phyloP scores from a whole-genome alignment of 2,329 filamentous ascomycete species.

The Trichoderma sp. region DNA sequence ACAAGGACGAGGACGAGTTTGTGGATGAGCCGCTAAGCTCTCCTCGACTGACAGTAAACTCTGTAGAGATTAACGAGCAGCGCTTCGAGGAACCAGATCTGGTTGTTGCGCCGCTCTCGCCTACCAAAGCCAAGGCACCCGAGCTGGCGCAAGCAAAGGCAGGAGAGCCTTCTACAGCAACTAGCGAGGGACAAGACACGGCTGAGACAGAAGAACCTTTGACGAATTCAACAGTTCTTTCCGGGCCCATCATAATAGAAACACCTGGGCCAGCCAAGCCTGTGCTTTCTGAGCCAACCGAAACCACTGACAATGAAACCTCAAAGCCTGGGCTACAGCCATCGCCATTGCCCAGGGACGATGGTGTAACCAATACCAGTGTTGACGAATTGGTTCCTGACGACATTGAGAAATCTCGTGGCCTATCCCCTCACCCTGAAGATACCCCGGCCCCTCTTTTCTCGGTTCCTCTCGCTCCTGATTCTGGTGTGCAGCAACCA shows the following conservation, averaged over 20 bases:
- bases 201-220: background rate
- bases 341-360: slow-evolving; percentile 2
- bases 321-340: slow-evolving; percentile 13
- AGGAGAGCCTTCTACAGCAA: background rate
- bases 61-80: slow-evolving; percentile 57
- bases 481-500: slow-evolving; percentile 36
- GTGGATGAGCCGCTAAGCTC: slow-evolving; percentile 78
- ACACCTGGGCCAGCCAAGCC: background rate
- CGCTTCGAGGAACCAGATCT: slow-evolving; percentile 60
- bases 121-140: slow-evolving; percentile 44
- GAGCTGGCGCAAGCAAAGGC: background rate
- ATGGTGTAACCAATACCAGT: slow-evolving; percentile 27
- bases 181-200: background rate
- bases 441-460: slow-evolving; percentile 69
- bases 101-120: slow-evolving; percentile 62
- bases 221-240: background rate
- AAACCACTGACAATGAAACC: background rate
- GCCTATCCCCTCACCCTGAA: slow-evolving; percentile 61
- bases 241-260: slow-evolving; percentile 11
- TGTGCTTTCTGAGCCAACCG: background rate
- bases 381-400: slow-evolving; percentile 24
- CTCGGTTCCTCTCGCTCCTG: slow-evolving; percentile 39
- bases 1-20: slow-evolving; percentile 71
- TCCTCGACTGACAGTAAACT: slow-evolving; percentile 64
- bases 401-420: slow-evolving; percentile 33